phyloP scores from a whole-genome alignment of 345 rosid species.

The Cardamine chenopodiifolia region DNA sequence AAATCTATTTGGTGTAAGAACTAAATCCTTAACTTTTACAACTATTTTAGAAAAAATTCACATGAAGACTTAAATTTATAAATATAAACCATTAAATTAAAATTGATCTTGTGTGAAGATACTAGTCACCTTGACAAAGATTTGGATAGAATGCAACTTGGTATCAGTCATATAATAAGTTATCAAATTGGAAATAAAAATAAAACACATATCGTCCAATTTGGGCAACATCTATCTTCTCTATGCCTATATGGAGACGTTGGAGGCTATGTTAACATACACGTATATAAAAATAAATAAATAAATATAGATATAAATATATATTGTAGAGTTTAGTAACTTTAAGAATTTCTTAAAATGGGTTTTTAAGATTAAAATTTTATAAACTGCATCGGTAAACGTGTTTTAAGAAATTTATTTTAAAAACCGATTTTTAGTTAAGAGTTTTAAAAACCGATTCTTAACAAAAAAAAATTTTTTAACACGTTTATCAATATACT shows the following conservation, averaged over 20 bases:
- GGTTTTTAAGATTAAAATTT: too few relatives aligned
- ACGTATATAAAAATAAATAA: background rate
- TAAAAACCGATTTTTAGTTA: too few relatives aligned
- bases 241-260: constrained; percentile 15
- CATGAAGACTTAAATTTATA: background rate
- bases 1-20: background rate
- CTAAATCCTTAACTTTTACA: background rate
- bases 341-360: too few relatives aligned
- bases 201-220: background rate
- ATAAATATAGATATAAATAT: too few relatives aligned
- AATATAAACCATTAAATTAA: background rate
- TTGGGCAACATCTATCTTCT: background rate
- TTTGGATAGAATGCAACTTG: constrained; percentile 33
- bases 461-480: too few relatives aligned
- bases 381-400: too few relatives aligned
- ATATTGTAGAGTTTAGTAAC: accelerated
- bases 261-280: background rate
- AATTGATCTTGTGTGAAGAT: constrained; percentile 13
- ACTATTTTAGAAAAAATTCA: background rate
- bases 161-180: constrained; percentile 18
- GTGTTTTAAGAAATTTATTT: too few relatives aligned
- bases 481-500: too few relatives aligned
- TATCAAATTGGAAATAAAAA: background rate
- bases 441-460: too few relatives aligned
- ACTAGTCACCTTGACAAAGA: constrained; percentile 35